Evolutionary conservation across 805 yeast species (phyloP), one percentile per base, ranked within the genome.

Genomic region (Metschnikowia matae): DNA sequence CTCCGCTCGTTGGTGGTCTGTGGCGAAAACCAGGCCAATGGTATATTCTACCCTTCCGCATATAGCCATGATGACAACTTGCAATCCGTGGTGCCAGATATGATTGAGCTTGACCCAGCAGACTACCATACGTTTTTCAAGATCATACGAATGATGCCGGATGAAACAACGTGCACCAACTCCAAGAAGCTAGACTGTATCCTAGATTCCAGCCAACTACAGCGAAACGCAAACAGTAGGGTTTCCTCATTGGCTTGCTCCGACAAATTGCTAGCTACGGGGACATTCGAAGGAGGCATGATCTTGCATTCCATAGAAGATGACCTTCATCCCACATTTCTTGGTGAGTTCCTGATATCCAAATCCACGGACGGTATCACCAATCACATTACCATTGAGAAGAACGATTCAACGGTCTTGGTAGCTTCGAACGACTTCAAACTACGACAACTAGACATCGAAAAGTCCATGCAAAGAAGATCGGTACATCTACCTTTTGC

Each of bases 271-370:
- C 61, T 81, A 17, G 77, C 73, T 8, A 74, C 80, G 10, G 86
- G 86, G 1, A 79, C 85, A 0, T 74, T 79, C 49, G 75, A 73
- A 44, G 86, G 86, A 1, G 77, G 80, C 13, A 69, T 72, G 49
- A 55, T 77, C 3, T 60, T 74, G 36, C 68, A 73, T 51, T 67
- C 71, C 43, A 66, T 74, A 2, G 48, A 58, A 3, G 65, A 62
- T 41, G 61, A 66, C 0, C 54, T 54, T 14, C 34, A 48, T 29
- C 48, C 66, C 0, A 53, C 50, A 4, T 38, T 54, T 8, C 48
- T 66, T 1, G 70, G 68, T 17, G 78, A 73, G 55, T 69, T 63
- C 48, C 61, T 64, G 23, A 53, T 82, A 20, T 74, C 83, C 1
- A 57, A 61, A 13, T 73, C 72, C 45, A 36, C 62, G 14, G 78